Conservation (phyloP, 257 asterid species). For the Solanum medicagineum region DNA sequence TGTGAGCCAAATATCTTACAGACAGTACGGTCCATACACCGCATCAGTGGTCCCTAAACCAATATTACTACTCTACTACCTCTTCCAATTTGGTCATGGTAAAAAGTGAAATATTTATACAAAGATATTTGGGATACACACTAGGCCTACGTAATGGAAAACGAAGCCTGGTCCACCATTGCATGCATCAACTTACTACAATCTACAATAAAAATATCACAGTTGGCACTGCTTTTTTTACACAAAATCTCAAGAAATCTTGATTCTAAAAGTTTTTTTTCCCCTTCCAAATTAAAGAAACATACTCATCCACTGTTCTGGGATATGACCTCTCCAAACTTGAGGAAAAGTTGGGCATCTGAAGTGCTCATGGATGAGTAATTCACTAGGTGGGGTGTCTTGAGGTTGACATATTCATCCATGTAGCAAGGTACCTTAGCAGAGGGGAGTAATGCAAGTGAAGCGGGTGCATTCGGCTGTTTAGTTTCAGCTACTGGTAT, state of each 20-base stretch:
- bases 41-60: background rate
- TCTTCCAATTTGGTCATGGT: background rate
- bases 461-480: background rate
- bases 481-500: constrained; percentile 24
- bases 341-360: constrained; percentile 74
- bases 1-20: background rate
- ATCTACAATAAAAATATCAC: background rate
- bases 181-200: background rate
- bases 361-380: constrained; percentile 84
- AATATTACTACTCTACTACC: background rate
- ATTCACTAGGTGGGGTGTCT: constrained; percentile 75
- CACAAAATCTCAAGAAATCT: background rate
- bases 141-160: background rate
- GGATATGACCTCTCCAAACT: constrained; percentile 73
- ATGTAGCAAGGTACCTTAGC: constrained; percentile 50
- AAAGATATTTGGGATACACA: background rate
- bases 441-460: constrained; percentile 17
- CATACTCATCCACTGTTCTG: constrained; percentile 37
- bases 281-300: background rate
- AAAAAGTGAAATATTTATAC: background rate
- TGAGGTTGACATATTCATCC: constrained; percentile 82
- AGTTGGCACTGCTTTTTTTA: background rate
- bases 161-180: background rate
- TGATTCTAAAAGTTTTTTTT: background rate
- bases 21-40: background rate